Conservation (phyloP, 2,329 filamentous ascomycete species). For the Botrytis squamosa region DNA sequence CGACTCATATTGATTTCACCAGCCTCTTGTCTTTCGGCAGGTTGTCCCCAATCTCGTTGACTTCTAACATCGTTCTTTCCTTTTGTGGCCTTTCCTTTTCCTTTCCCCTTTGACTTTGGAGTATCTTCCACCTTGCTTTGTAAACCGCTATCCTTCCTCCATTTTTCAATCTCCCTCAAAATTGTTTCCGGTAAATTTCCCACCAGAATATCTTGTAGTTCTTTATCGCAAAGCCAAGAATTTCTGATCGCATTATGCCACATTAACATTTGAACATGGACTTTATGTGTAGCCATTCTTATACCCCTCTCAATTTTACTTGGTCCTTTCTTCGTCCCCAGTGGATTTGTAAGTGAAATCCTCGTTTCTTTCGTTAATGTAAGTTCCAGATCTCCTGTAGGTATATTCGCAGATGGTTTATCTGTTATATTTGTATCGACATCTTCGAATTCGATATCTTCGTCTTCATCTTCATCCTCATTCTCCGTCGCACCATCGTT, state of each 20-base stretch:
- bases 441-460: constrained; percentile 63
- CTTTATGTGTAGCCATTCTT: constrained; percentile 75
- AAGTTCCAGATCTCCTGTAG: constrained; percentile 69
- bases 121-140: constrained; percentile 44
- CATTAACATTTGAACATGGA: constrained; percentile 84
- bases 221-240: constrained; percentile 74
- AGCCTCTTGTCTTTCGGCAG: constrained; percentile 66
- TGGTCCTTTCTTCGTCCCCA: constrained; percentile 74
- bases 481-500: constrained; percentile 42
- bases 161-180: constrained; percentile 67
- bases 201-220: constrained; percentile 73
- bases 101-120: constrained; percentile 37
- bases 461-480: constrained; percentile 44
- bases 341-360: constrained; percentile 59
- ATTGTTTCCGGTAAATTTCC: constrained; percentile 66
- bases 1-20: constrained; percentile 74
- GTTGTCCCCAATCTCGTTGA: constrained; percentile 68
- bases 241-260: constrained; percentile 90
- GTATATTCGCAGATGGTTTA: constrained; percentile 45
- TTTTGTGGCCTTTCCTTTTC: constrained; percentile 41
- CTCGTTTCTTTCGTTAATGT: constrained; percentile 61
- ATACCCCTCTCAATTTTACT: constrained; percentile 81
- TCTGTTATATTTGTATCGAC: constrained; percentile 45
- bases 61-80: constrained; percentile 43
- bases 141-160: constrained; percentile 67